Percentiles rank a stretch among this genome's conserved stretches.
Conservation (phyloP, 208 protist genomes). For the Wallacemonas sp. region DNA sequence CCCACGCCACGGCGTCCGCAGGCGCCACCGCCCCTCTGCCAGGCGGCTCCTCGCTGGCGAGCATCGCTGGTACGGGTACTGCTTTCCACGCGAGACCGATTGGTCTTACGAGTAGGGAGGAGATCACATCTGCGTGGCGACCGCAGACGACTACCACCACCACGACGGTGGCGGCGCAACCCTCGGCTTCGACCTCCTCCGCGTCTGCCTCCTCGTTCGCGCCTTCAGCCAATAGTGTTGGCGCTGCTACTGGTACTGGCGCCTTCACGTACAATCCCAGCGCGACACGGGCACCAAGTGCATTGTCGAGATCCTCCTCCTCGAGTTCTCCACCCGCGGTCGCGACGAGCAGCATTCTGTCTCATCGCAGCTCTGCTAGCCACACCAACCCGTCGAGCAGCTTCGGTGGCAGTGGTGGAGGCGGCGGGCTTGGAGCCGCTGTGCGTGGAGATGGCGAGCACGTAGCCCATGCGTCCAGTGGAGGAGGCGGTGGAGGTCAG, state of each 20-base stretch:
- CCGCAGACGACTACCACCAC: background rate
- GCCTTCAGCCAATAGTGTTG: background rate
- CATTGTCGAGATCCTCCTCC: too few relatives aligned
- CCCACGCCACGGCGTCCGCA: background rate
- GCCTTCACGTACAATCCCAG: slow-evolving; percentile 13
- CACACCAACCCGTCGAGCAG: too few relatives aligned
- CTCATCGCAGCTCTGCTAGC: too few relatives aligned
- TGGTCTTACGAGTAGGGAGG: background rate
- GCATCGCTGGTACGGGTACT: background rate
- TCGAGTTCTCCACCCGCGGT: too few relatives aligned
- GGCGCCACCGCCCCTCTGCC: background rate
- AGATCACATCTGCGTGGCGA: slow-evolving; percentile 15
- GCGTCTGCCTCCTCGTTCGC: background rate
- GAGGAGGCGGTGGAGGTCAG: slow-evolving; percentile 14
- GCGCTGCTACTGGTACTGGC: slow-evolving; percentile 7
- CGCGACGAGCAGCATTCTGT: background rate
- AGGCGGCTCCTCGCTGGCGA: background rate
- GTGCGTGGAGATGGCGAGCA: slow-evolving; percentile 11
- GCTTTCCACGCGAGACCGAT: background rate
- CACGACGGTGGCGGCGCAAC: too few relatives aligned
- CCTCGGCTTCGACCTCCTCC: too few relatives aligned
- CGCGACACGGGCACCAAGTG: background rate
- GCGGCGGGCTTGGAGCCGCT: slow-evolving; percentile 10
- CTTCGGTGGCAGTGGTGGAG: background rate
- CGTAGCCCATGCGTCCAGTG: background rate